Evolutionary conservation across 164 flowering plant genomes (phyloP).

Genomic region (Amborella trichopoda): DNA sequence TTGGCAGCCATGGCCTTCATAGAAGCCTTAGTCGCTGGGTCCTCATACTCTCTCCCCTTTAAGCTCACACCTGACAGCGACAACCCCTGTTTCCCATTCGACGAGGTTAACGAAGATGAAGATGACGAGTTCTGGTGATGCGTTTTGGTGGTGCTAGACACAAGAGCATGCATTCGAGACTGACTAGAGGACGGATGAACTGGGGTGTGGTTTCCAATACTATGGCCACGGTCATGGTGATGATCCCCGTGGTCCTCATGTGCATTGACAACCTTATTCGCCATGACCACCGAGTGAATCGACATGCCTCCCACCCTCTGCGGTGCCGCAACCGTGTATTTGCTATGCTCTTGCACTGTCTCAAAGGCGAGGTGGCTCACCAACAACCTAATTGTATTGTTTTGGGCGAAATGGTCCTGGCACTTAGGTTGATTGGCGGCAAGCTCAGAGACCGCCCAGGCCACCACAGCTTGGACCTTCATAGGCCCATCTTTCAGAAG

Average conservation of each 20-base stretch:
- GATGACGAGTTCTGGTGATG: too few species aligned
- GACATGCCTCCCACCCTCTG: slow-evolving; percentile 13
- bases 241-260: too few species aligned
- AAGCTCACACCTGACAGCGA: slow-evolving; percentile 39
- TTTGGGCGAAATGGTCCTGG: slow-evolving; percentile 70
- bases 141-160: not conserved
- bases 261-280: too few species aligned
- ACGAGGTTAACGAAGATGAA: too few species aligned
- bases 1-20: slow-evolving; percentile 85
- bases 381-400: slow-evolving; percentile 56
- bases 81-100: slow-evolving; percentile 9
- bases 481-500: slow-evolving; percentile 70
- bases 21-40: slow-evolving; percentile 45
- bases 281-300: slow-evolving; percentile 42
- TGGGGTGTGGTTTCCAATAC: not conserved
- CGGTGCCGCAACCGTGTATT: slow-evolving; percentile 44
- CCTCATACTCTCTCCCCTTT: slow-evolving; percentile 61
- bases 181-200: too few species aligned
- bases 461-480: slow-evolving; percentile 64
- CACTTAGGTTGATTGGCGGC: slow-evolving; percentile 59
- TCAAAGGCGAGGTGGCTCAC: slow-evolving; percentile 81
- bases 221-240: not conserved
- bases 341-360: slow-evolving; percentile 84
- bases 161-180: too few species aligned
- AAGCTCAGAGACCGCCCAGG: slow-evolving; percentile 77